Conservation (phyloP, 2,329 filamentous ascomycete species). For the Paecilomyces niveus region DNA sequence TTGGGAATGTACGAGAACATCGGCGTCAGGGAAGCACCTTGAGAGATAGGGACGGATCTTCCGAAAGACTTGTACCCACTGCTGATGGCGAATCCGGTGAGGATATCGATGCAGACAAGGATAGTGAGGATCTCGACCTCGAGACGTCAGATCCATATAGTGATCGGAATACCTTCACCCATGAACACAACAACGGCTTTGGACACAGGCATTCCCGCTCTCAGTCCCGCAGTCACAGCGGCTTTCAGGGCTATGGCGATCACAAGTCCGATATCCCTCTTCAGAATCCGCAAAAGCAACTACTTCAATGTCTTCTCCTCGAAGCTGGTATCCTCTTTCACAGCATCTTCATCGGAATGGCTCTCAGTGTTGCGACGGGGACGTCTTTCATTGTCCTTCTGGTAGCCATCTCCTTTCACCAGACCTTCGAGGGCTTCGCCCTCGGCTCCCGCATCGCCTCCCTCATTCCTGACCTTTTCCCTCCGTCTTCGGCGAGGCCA, state of each 20-base stretch:
- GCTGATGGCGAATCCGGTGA: slow-evolving; percentile 9
- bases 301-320: slow-evolving; percentile 71
- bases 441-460: slow-evolving; percentile 79
- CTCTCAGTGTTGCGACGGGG: slow-evolving; percentile 71
- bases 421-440: slow-evolving; percentile 83
- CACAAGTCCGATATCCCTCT: slow-evolving; percentile 23
- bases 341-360: slow-evolving; percentile 81
- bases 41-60: not conserved
- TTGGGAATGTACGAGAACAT: slow-evolving; percentile 11
- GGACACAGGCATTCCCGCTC: not conserved
- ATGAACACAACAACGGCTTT: not conserved
- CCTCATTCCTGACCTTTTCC: slow-evolving; percentile 59
- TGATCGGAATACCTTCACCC: slow-evolving; percentile 11
- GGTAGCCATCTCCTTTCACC: slow-evolving; percentile 74
- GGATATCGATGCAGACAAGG: slow-evolving; percentile 37
- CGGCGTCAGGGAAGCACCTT: not conserved
- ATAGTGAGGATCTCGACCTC: slow-evolving; percentile 54
- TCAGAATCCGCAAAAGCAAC: slow-evolving; percentile 57
- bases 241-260: slow-evolving; percentile 2
- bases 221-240: slow-evolving; percentile 1
- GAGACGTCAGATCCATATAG: slow-evolving; percentile 43
- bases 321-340: slow-evolving; percentile 82
- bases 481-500: slow-evolving; percentile 64
- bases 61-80: slow-evolving; percentile 7
- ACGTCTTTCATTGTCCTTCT: slow-evolving; percentile 74